Conservation (phyloP, 1,284 basidiomycete species). For the Trametes versicolor region DNA sequence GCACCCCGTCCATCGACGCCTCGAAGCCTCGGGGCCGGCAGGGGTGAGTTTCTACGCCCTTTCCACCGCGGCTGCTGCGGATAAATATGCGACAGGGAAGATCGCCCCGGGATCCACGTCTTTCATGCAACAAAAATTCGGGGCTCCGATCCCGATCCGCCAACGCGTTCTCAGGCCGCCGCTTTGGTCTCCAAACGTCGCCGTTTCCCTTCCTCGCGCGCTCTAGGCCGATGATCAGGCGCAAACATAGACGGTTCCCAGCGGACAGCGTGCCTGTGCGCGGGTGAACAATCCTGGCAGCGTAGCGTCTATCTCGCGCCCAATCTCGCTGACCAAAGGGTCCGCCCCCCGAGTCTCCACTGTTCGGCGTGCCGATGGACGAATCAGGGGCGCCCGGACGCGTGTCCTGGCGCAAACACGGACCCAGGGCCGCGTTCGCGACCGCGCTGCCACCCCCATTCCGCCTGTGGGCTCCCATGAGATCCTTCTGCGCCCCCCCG, state of each 20-base stretch:
- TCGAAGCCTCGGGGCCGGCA: constrained; percentile 20
- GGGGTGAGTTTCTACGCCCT: constrained; percentile 21
- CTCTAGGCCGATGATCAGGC: constrained; percentile 25
- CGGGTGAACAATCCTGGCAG: constrained; percentile 28
- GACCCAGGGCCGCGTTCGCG: constrained; percentile 18
- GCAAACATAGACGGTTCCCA: constrained; percentile 37
- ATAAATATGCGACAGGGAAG: constrained; percentile 30
- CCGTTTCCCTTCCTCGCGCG: constrained; percentile 23
- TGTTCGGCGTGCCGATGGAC: constrained; percentile 18
- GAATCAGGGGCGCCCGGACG: constrained; percentile 19
- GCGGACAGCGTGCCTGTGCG: constrained; percentile 30
- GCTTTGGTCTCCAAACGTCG: constrained; percentile 21
- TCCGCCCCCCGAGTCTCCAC: constrained; percentile 28
- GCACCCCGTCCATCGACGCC: constrained; percentile 10
- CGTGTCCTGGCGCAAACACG: constrained; percentile 18
- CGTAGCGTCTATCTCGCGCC: constrained; percentile 36
- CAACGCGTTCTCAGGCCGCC: constrained; percentile 28
- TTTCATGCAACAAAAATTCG: constrained; percentile 18
- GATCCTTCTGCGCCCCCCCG: constrained; percentile 17
- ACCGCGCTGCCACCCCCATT: constrained; percentile 19
- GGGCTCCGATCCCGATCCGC: constrained; percentile 29
- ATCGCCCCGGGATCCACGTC: constrained; percentile 23
- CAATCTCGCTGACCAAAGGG: constrained; percentile 30
- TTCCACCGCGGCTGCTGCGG: constrained; percentile 18
- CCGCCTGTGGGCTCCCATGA: constrained; percentile 31